phyloP scores from a whole-genome alignment of 192 early-diverging fungal genomes.

The Bifiguratus adelaidae region DNA sequence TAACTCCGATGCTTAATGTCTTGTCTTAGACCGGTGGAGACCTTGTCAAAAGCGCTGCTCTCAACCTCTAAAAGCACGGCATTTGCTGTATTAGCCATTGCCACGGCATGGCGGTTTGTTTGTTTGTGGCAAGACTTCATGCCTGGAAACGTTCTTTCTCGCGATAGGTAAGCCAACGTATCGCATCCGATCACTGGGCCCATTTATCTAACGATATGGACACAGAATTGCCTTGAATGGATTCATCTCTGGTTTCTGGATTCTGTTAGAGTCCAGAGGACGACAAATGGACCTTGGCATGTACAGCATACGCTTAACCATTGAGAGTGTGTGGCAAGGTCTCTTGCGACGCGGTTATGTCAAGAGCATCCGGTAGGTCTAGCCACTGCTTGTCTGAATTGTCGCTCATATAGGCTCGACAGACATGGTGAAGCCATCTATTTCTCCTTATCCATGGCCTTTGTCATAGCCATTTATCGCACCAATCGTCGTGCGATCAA shows the following conservation, averaged over 20 bases:
- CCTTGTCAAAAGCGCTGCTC: not conserved
- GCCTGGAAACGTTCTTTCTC: not conserved
- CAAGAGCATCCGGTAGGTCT: not conserved
- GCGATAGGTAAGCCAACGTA: not conserved
- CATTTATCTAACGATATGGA: slow-evolving; percentile 4
- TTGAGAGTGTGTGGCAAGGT: slow-evolving; percentile 16
- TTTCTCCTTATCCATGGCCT: slow-evolving; percentile 7
- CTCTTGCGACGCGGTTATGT: slow-evolving; percentile 11
- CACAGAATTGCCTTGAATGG: slow-evolving; percentile 14
- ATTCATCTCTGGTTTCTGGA: slow-evolving; percentile 18
- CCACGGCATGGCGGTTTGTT: not conserved
- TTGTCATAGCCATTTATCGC: slow-evolving; percentile 8
- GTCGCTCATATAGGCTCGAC: too few species aligned
- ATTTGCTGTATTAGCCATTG: not conserved
- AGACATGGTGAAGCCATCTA: slow-evolving; percentile 1
- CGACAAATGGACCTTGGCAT: slow-evolving; percentile 14
- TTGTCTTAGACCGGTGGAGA: not conserved
- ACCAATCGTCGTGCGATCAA: not conserved
- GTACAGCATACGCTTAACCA: slow-evolving; percentile 14
- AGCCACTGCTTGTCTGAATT: not conserved
- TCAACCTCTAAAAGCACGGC: not conserved
- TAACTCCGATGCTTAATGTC: too few species aligned
- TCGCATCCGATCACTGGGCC: not conserved
- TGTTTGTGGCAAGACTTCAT: slow-evolving; percentile 2
- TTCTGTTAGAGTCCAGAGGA: slow-evolving; percentile 7